Percentiles rank a stretch among this genome's conserved stretches.
Conservation (phyloP, 345 rosid genomes). For the Turnera subulata region DNA sequence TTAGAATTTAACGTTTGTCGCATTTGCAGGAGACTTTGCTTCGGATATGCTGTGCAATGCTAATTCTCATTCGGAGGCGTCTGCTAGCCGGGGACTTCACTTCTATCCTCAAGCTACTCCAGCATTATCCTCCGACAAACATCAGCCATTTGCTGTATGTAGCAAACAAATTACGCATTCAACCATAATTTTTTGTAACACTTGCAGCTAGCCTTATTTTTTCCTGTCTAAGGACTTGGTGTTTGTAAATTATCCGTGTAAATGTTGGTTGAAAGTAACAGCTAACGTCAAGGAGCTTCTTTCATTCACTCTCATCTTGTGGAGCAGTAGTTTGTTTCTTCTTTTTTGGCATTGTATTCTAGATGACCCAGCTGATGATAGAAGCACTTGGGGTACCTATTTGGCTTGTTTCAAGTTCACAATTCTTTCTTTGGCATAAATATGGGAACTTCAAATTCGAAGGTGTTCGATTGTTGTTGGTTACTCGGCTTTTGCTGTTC, state of each 20-base stretch:
- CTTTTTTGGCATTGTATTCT: too few species aligned
- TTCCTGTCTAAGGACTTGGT: neutral
- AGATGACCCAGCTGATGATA: too few species aligned
- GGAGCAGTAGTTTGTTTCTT: too few species aligned
- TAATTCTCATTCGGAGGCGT: constrained; percentile 76
- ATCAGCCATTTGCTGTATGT: constrained; percentile 84
- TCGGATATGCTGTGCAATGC: constrained; percentile 93
- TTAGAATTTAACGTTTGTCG: neutral
- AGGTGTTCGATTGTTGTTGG: too few species aligned
- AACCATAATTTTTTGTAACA: constrained; percentile 21
- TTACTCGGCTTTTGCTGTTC: too few species aligned
- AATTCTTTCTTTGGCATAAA: neutral
- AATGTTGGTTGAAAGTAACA: too few species aligned
- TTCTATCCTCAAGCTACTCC: constrained; percentile 71
- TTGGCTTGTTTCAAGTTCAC: neutral
- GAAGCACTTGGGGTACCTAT: too few species aligned
- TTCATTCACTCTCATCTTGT: too few species aligned
- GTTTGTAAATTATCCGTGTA: too few species aligned
- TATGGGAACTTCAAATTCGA: neutral
- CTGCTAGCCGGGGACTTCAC: constrained; percentile 87
- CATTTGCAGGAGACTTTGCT: constrained; percentile 79
- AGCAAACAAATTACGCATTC: constrained; percentile 74
- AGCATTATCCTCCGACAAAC: constrained; percentile 73
- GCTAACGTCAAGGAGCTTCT: too few species aligned
- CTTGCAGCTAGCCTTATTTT: too few species aligned